Evolutionary conservation across 148 eudicot genomes (phyloP), one percentile per base, ranked within the genome.

Genomic region (Silene latifolia): DNA sequence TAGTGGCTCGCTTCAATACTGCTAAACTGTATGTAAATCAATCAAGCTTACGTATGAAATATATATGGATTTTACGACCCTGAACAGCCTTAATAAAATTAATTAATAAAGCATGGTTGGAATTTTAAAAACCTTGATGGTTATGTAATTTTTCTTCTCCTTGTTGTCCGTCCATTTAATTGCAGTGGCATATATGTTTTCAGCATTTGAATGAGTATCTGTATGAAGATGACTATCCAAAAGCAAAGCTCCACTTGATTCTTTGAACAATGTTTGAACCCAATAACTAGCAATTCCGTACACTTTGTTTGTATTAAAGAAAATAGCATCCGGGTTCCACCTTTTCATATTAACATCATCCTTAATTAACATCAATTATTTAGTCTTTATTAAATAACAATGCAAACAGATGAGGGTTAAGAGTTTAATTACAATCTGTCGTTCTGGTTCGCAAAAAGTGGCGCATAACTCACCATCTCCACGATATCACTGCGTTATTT

Each of bases 391-490:
- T 20, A 60, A 23, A 20, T 60, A 20, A 4, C 8, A 62, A 62
- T 18, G 20, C 56, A 3, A 51, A 15, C 29, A 27, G 17, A 0
- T 14, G 18, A 51, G 56, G 72, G 27, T 7, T 25, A 7, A 69
- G 8, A 46, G 17, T 29, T n/a, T 23, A 51, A 51, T 61, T 25
- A 72, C 92, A 53, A 35, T 79, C 80, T 62, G 69, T 91, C 86
- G 54, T 90, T 83, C 58, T 42, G 76, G 76, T 94, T 86, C 61
- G 80, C 88, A 76, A 94, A 92, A 9, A 94, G 85, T 53, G 96
- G 98, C 6, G 98, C 98, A 21, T 90, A 88, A 85, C 97, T 86
- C 69, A 93, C 90, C 97, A 94, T 91, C 63, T 83, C 93, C 54
- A 94, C 96, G 63, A 85, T 73, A 71, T 94, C 98, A 78, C 98